Conservation (phyloP, 2,329 filamentous ascomycete species). For the Xylariaceae sp. region DNA sequence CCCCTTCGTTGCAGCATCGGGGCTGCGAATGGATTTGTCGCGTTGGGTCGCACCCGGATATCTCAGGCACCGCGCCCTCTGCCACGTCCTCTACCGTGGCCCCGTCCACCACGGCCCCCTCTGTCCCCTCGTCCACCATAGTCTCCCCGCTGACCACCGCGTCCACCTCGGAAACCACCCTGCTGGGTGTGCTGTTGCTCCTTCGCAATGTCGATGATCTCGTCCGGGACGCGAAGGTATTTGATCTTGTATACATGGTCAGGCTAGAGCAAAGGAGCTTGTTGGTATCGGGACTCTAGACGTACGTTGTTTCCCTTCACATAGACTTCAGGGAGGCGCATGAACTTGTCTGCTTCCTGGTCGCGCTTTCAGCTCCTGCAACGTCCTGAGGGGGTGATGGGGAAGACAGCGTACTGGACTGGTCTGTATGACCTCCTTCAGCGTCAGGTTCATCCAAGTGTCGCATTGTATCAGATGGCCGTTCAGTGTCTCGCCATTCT, state of each 20-base stretch:
- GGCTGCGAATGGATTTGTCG: neutral
- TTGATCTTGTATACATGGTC: constrained; percentile 97
- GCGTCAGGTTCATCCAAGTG: constrained; percentile 98
- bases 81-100: constrained; percentile 39
- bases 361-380: constrained; percentile 12
- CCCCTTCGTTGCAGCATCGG: too few relatives aligned
- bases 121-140: constrained; percentile 49
- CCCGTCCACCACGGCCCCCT: constrained; percentile 47
- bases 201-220: constrained; percentile 90
- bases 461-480: constrained; percentile 95
- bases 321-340: constrained; percentile 86
- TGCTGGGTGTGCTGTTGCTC: constrained; percentile 73
- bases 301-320: constrained; percentile 94
- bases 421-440: constrained; percentile 96
- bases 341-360: constrained; percentile 87
- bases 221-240: constrained; percentile 91
- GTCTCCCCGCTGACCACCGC: constrained; percentile 52
- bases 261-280: too few relatives aligned
- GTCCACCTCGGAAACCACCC: constrained; percentile 56
- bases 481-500: constrained; percentile 75
- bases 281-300: neutral
- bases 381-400: neutral
- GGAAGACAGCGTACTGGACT: constrained; percentile 53
- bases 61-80: constrained; percentile 30
- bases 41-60: constrained; percentile 1